Percentiles rank a stretch among this genome's conserved stretches.
Evolutionary conservation across 495 filamentous ascomycete genomes (phyloP).

Genomic region (Cudoniella acicularis): DNA sequence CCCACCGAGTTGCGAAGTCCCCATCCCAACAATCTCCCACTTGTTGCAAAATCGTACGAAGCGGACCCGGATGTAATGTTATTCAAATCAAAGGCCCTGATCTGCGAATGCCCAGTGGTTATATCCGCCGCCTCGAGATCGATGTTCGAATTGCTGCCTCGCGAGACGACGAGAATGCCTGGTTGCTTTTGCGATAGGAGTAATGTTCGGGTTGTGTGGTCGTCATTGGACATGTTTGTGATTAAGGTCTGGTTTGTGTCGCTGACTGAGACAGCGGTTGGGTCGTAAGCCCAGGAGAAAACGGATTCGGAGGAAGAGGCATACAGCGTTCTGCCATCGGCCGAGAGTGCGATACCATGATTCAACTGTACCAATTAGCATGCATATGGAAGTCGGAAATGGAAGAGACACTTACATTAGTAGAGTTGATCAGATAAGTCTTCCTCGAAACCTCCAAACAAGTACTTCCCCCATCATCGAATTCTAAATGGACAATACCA

Average conservation of each 20-base stretch:
- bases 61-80: slow-evolving; percentile 18
- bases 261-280: slow-evolving; percentile 36
- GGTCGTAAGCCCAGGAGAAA: slow-evolving; percentile 59
- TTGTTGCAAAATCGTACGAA: slow-evolving; percentile 37
- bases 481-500: slow-evolving; percentile 51
- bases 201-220: slow-evolving; percentile 62
- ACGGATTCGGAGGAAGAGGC: slow-evolving; percentile 55
- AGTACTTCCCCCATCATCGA: slow-evolving; percentile 47
- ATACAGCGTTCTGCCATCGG: slow-evolving; percentile 60
- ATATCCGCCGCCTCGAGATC: slow-evolving; percentile 46
- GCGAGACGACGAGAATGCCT: slow-evolving; percentile 54
- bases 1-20: slow-evolving; percentile 72
- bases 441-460: slow-evolving; percentile 42
- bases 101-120: slow-evolving; percentile 53
- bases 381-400: slow-evolving; percentile 1
- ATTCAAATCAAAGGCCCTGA: slow-evolving; percentile 62
- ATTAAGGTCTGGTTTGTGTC: slow-evolving; percentile 44
- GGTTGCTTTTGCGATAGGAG: slow-evolving; percentile 45
- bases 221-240: slow-evolving; percentile 53
- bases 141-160: slow-evolving; percentile 59
- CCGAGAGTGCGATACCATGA: slow-evolving; percentile 63
- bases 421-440: slow-evolving; percentile 34
- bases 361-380: slow-evolving; percentile 40
- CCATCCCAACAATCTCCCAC: slow-evolving; percentile 62
- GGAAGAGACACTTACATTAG: slow-evolving; percentile 37